Percentiles rank a stretch among this genome's conserved stretches.
Evolutionary conservation across 768 basidiomycete species (phyloP).

Genomic region (Naganishia vaughanmartiniae): DNA sequence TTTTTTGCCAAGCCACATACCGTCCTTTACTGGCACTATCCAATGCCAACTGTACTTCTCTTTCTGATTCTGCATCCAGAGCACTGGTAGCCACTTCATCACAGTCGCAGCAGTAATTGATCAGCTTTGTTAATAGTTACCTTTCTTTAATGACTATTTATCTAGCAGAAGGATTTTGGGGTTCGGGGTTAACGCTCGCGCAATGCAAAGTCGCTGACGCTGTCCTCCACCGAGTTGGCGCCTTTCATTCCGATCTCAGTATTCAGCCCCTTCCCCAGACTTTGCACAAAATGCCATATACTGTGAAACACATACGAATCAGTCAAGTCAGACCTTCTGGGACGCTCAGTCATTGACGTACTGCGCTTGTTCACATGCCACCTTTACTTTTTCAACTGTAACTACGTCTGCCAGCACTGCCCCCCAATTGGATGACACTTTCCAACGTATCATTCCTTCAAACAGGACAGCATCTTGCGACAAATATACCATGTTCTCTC

Average conservation of each 20-base stretch:
- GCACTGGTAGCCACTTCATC: conserved; percentile 42
- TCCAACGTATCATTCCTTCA: conserved; percentile 44
- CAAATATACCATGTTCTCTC: conserved; percentile 45
- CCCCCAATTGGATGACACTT: conserved; percentile 35
- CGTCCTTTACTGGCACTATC: conserved; percentile 36
- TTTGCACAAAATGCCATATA: conserved; percentile 40
- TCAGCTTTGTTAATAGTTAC: background rate
- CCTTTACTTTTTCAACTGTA: conserved; percentile 34
- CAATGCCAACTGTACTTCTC: conserved; percentile 10
- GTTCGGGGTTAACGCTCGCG: conserved; percentile 45
- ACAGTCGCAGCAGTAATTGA: background rate
- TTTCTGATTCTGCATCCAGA: conserved; percentile 35
- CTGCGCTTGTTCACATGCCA: conserved; percentile 39
- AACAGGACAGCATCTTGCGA: conserved; percentile 49
- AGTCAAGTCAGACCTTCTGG: background rate
- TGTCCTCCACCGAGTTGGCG: conserved; percentile 46
- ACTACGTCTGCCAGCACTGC: conserved; percentile 31
- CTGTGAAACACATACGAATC: conserved; percentile 26
- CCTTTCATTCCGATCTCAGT: conserved; percentile 49
- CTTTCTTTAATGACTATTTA: background rate
- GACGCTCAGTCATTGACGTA: conserved; percentile 14
- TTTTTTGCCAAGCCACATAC: conserved; percentile 14
- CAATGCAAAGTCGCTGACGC: conserved; percentile 46
- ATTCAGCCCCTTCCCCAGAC: conserved; percentile 41
- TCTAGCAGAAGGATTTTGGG: conserved; percentile 46